phyloP scores from a whole-genome alignment of 495 filamentous ascomycete species.

The Clavariopsis aquatica region DNA sequence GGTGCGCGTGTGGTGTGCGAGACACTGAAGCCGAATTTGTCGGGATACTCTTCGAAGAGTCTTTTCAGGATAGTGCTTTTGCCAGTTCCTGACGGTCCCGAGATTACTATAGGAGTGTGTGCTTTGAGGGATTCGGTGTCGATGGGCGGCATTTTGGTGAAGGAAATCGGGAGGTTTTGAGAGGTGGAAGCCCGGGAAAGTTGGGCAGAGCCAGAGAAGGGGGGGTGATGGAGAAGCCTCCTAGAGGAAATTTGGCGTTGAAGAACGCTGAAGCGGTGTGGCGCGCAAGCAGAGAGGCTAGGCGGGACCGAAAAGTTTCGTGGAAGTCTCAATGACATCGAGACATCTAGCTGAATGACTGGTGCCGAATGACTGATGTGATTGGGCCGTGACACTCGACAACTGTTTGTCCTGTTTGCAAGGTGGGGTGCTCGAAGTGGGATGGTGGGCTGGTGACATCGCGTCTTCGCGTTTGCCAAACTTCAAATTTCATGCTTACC shows the following conservation, averaged over 20 bases:
- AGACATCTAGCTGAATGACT: neutral
- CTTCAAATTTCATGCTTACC: neutral
- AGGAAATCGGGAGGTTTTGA: neutral
- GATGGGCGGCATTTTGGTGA: slow-evolving; percentile 28
- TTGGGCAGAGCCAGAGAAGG: neutral
- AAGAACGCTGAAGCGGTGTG: neutral
- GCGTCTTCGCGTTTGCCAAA: slow-evolving; percentile 22
- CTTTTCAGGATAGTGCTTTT: slow-evolving; percentile 83
- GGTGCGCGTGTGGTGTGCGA: slow-evolving; percentile 75
- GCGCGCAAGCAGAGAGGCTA: neutral
- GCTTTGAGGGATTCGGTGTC: slow-evolving; percentile 21
- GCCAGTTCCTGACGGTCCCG: slow-evolving; percentile 80
- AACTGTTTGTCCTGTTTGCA: slow-evolving; percentile 24
- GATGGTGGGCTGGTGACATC: slow-evolving; percentile 31
- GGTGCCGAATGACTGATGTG: neutral
- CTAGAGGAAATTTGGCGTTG: neutral
- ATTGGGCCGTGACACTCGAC: slow-evolving; percentile 7
- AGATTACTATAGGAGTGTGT: slow-evolving; percentile 75
- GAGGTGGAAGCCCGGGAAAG: neutral
- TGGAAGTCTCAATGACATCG: slow-evolving; percentile 20
- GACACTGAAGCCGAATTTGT: slow-evolving; percentile 78
- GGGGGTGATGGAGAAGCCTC: neutral
- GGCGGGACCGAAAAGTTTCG: neutral
- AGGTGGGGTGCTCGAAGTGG: slow-evolving; percentile 16
- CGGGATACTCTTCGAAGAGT: slow-evolving; percentile 67